Evolutionary conservation across 1,139 yeast genomes (phyloP).

Genomic region (Taphrina sp.): DNA sequence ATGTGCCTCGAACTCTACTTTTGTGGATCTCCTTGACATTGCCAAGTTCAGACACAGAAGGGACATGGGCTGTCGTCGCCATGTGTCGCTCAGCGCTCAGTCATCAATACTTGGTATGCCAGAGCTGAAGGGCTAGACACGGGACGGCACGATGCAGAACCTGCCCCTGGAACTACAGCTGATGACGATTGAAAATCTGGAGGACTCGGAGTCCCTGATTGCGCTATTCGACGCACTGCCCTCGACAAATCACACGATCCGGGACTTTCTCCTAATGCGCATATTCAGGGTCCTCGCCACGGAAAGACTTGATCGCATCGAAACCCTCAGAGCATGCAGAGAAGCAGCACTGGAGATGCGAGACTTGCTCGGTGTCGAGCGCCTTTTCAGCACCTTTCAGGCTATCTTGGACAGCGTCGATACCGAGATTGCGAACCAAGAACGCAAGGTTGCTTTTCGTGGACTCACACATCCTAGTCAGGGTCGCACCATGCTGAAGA

Average conservation of each 20-base stretch:
- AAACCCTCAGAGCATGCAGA: conserved; percentile 9
- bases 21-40: too few relatives aligned
- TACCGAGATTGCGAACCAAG: neutral
- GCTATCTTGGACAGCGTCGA: conserved; percentile 7
- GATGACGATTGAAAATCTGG: conserved; percentile 10
- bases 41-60: too few relatives aligned
- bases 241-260: neutral
- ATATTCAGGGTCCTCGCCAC: neutral
- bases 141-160: too few relatives aligned
- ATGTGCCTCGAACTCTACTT: too few relatives aligned
- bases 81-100: too few relatives aligned
- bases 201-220: conserved; percentile 12
- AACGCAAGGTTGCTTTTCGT: conserved; percentile 6
- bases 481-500: conserved; percentile 6
- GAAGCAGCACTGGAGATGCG: conserved; percentile 18
- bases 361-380: conserved; percentile 9
- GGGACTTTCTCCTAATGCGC: neutral
- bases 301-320: neutral
- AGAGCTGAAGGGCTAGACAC: too few relatives aligned
- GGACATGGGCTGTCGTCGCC: too few relatives aligned
- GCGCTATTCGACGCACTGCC: conserved; percentile 16
- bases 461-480: conserved; percentile 16
- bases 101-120: too few relatives aligned
- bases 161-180: conserved; percentile 15
- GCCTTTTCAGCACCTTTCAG: conserved; percentile 7